Percentiles rank a stretch among this genome's conserved stretches.
Evolutionary conservation across 768 basidiomycete species (phyloP).

Genomic region (Tylopilus vinaceipallidus): DNA sequence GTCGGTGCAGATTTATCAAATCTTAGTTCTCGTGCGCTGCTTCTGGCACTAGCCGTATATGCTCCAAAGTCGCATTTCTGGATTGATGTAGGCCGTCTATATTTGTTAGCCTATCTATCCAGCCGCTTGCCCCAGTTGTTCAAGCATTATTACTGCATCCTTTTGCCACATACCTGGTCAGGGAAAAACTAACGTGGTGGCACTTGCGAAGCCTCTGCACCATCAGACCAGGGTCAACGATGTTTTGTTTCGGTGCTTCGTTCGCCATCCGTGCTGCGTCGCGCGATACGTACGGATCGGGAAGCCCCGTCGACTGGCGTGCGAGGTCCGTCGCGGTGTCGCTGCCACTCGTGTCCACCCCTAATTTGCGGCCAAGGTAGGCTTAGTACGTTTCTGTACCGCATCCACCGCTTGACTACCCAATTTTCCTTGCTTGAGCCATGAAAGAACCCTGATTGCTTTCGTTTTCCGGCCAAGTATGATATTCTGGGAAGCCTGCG

Average conservation of each 20-base stretch:
- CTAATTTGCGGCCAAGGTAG: constrained; percentile 14
- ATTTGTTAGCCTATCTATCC: constrained; percentile 14
- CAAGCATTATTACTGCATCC: constrained; percentile 25
- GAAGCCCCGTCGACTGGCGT: constrained; percentile 8
- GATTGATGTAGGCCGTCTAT: constrained; percentile 18
- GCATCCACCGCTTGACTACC: constrained; percentile 13
- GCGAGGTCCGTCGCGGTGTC: constrained; percentile 1
- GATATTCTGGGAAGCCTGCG: constrained; percentile 7
- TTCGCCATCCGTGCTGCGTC: constrained; percentile 2
- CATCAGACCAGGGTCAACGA: constrained; percentile 12
- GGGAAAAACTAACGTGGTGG: constrained; percentile 20
- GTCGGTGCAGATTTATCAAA: constrained; percentile 13
- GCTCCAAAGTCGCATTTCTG: constrained; percentile 1
- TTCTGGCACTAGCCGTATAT: constrained; percentile 11
- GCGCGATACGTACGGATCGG: constrained; percentile 12
- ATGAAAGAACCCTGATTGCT: constrained; percentile 15
- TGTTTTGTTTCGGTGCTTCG: constrained; percentile 9
- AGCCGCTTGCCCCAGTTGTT: background rate
- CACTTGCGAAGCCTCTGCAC: background rate
- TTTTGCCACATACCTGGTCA: constrained; percentile 13
- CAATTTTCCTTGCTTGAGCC: constrained; percentile 4
- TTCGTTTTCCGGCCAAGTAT: constrained; percentile 9
- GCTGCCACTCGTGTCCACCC: constrained; percentile 20
- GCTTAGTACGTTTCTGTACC: constrained; percentile 23
- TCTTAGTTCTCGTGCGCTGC: constrained; percentile 9